A percentile compares a stretch with the other conserved stretches of the same genome.
Evolutionary conservation across 208 protist species (phyloP).

Genomic region (Novymonas esmeraldas): DNA sequence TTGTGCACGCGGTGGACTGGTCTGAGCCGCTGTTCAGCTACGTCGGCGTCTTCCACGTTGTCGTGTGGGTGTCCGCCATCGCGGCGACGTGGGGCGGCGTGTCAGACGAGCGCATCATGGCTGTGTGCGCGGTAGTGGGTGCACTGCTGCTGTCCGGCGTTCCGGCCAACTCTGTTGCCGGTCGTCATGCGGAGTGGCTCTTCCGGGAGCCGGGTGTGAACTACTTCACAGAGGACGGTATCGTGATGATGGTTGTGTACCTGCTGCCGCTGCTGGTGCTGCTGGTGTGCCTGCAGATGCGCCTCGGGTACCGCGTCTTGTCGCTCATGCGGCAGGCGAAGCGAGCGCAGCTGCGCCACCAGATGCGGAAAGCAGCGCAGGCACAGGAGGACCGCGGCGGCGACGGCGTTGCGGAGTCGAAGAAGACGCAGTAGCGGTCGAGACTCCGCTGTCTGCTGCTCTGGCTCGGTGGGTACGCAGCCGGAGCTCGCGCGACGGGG

Average conservation of each 20-base stretch:
- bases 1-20: slow-evolving; percentile 68
- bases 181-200: slow-evolving; percentile 24
- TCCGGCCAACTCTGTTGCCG: slow-evolving; percentile 11
- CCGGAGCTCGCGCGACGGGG: not conserved
- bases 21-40: slow-evolving; percentile 75
- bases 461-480: not conserved
- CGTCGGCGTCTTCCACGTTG: slow-evolving; percentile 53
- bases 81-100: slow-evolving; percentile 27
- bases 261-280: slow-evolving; percentile 58
- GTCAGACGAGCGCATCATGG: slow-evolving; percentile 50
- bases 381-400: not conserved
- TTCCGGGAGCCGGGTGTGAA: slow-evolving; percentile 57
- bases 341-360: slow-evolving; percentile 14
- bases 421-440: slow-evolving; percentile 29
- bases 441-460: not conserved
- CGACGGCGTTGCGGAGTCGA: not conserved
- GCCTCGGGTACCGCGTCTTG: slow-evolving; percentile 29
- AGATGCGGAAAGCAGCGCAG: slow-evolving; percentile 16
- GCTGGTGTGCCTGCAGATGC: slow-evolving; percentile 43
- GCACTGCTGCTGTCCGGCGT: slow-evolving; percentile 36
- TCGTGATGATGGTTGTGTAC: slow-evolving; percentile 68
- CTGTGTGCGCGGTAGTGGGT: slow-evolving; percentile 11
- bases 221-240: slow-evolving; percentile 76
- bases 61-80: slow-evolving; percentile 35
- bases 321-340: slow-evolving; percentile 38